A percentile compares a stretch with the other conserved stretches of the same genome.
Evolutionary conservation across 2,329 filamentous ascomycete genomes (phyloP).

Genomic region (Fusarium duplospermum): DNA sequence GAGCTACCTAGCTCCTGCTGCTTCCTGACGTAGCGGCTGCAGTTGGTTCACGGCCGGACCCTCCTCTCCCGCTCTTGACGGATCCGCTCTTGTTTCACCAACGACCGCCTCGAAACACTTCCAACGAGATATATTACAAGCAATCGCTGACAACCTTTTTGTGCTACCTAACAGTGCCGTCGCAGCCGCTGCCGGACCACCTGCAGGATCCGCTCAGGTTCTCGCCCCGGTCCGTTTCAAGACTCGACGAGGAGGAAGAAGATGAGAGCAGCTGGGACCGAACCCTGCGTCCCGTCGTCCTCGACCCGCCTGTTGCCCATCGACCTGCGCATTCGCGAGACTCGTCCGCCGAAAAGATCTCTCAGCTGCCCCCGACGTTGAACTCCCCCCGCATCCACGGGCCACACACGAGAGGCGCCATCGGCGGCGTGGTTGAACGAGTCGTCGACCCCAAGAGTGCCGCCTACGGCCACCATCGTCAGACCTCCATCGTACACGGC

Average conservation of each 20-base stretch:
- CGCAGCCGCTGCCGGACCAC: constrained; percentile 69
- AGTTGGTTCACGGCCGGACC: constrained; percentile 15
- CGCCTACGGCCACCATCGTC: constrained; percentile 87
- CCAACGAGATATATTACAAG: constrained; percentile 18
- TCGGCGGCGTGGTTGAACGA: constrained; percentile 61
- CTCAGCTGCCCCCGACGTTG: constrained; percentile 45
- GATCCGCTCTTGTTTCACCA: constrained; percentile 36
- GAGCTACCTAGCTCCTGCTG: constrained; percentile 1
- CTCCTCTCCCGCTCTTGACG: constrained; percentile 15
- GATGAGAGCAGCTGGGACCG: constrained; percentile 63
- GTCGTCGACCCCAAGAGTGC: constrained; percentile 65
- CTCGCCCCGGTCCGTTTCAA: constrained; percentile 61
- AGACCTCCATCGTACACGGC: constrained; percentile 97
- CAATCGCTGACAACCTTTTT: constrained; percentile 40
- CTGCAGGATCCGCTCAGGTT: constrained; percentile 64
- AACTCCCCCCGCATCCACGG: constrained; percentile 55
- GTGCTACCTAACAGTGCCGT: constrained; percentile 61
- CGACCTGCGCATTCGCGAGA: constrained; percentile 66
- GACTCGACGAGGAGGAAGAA: constrained; percentile 64
- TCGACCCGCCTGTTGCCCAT: constrained; percentile 55
- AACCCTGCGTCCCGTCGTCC: constrained; percentile 59
- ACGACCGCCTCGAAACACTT: constrained; percentile 25
- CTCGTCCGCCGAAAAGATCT: constrained; percentile 68
- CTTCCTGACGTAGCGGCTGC: not conserved
- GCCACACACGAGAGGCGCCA: constrained; percentile 54